Conservation (phyloP, 1,284 basidiomycete genomes). For the Ustilago cynodontis region DNA sequence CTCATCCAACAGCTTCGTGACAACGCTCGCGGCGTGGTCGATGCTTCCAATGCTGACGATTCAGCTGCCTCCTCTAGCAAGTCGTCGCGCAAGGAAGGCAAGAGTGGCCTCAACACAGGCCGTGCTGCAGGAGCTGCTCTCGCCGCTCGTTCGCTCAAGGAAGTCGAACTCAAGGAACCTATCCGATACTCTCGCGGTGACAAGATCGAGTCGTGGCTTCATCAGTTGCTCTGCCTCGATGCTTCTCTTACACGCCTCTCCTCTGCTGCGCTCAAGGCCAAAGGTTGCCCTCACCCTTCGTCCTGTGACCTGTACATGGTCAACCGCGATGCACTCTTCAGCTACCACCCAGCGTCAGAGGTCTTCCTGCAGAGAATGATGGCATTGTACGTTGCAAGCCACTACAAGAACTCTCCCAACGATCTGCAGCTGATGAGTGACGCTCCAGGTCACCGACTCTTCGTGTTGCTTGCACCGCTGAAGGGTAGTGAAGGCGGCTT, state of each 20-base stretch:
- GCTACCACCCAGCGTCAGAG: constrained; percentile 95
- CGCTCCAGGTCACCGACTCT: constrained; percentile 95
- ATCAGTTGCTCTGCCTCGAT: constrained; percentile 89
- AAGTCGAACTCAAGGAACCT: constrained; percentile 94
- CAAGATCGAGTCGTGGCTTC: constrained; percentile 94
- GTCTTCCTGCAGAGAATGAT: constrained; percentile 98
- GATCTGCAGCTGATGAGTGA: constrained; percentile 96
- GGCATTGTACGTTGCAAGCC: constrained; percentile 94
- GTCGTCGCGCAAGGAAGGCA: constrained; percentile 71
- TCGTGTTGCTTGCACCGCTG: constrained; percentile 86
- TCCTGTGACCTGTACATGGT: constrained; percentile 96
- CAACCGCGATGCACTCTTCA: constrained; percentile 95
- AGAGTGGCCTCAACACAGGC: constrained; percentile 49
- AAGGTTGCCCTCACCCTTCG: constrained; percentile 81
- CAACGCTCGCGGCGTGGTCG: constrained; percentile 74
- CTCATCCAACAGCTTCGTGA: constrained; percentile 94
- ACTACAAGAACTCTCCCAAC: constrained; percentile 99
- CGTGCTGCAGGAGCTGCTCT: constrained; percentile 67
- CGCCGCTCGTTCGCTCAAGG: constrained; percentile 81
- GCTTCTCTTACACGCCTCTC: constrained; percentile 80
- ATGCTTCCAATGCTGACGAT: constrained; percentile 60
- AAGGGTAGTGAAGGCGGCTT: constrained; percentile 46
- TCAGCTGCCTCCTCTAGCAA: constrained; percentile 73
- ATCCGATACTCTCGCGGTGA: constrained; percentile 92
- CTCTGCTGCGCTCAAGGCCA: constrained; percentile 46